Evolutionary conservation across 148 eudicot species (phyloP).

Genomic region (Cornus controversa): DNA sequence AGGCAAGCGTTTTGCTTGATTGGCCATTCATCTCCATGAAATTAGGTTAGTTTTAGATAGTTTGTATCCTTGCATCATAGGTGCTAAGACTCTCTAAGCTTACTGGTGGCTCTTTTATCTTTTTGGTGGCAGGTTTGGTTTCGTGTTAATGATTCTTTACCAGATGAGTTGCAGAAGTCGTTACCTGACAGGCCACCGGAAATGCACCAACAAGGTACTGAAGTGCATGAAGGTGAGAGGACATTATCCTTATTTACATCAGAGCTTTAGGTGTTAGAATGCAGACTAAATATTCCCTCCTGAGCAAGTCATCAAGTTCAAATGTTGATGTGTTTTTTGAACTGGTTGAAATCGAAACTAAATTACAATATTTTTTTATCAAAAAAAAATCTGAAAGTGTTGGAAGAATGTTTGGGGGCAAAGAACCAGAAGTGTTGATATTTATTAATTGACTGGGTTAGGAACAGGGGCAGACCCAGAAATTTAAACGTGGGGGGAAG

Average conservation of each 20-base stretch:
- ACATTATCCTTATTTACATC: background rate
- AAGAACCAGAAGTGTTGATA: background rate
- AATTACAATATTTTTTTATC: background rate
- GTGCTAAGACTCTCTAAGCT: slow-evolving; percentile 23
- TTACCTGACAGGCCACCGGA: slow-evolving; percentile 90
- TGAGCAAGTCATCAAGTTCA: background rate
- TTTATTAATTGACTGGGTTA: background rate
- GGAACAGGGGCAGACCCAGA: background rate
- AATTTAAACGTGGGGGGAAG: too few species aligned
- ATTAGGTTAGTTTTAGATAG: slow-evolving; percentile 69
- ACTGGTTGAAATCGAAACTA: background rate
- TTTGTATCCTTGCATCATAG: slow-evolving; percentile 33
- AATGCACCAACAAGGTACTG: slow-evolving; percentile 45
- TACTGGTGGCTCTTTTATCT: slow-evolving; percentile 14
- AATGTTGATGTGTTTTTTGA: background rate
- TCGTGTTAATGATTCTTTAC: slow-evolving; percentile 87
- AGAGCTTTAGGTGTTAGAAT: background rate
- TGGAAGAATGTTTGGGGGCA: background rate
- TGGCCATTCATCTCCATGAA: slow-evolving; percentile 78
- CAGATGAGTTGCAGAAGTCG: slow-evolving; percentile 72
- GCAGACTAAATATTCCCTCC: background rate
- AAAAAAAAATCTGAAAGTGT: background rate
- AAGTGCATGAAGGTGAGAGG: slow-evolving; percentile 55
- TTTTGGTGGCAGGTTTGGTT: slow-evolving; percentile 80
- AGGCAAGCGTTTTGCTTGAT: slow-evolving; percentile 96